Evolutionary conservation across 345 rosid genomes (phyloP), one percentile per base, ranked within the genome.

Genomic region (Nasturtium officinale): DNA sequence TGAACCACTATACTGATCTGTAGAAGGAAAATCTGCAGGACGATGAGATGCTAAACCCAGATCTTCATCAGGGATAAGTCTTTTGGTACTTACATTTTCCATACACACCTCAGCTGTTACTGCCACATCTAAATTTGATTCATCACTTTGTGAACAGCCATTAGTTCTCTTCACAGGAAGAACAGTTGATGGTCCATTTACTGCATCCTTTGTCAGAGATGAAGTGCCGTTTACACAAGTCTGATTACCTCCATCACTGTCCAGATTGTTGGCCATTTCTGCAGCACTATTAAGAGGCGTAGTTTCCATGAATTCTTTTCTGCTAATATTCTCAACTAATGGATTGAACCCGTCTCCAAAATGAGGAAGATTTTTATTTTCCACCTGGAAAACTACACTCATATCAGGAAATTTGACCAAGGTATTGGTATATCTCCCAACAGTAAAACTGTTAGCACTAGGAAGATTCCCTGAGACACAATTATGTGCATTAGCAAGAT

Each of bases 51-150:
- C 79, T 79, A 82, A 71, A 67, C 79, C 73, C 16, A 81, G 60
- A 65, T 84, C 78, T 59, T 58, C 71, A 75, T 70, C 80, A 58
- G 61, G 73, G 26, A 72, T 74, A 35, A 82, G 29, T 70, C 26
- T 74, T 67, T 66, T 65, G 42, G 46, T 23, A 80, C 71, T 76
- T 54, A 48, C 70, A 76, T 80, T 72, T 72, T 74, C 83, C 61
- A n/a, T 12, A 62, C 33, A 26, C 46, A 29, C 43, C 26, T 73
- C 80, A 67, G 64, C 54, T 40, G 69, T 50, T 67, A 57, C 71
- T 68, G 83, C 72, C 53, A 65, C 78, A 43, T 83, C 76, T 54
- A 65, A 66, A 77, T 81, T 83, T 55, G 82, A 71, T 61, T 72
- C 66, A 77, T 68, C 60, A 12, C 47, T 65, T 51, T 68, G 52